These are phyloP conservation scores for Schizochytrium sp. DNA, from an alignment of 108 stramenopile genomes.

Conservation along the genomic window DNA sequence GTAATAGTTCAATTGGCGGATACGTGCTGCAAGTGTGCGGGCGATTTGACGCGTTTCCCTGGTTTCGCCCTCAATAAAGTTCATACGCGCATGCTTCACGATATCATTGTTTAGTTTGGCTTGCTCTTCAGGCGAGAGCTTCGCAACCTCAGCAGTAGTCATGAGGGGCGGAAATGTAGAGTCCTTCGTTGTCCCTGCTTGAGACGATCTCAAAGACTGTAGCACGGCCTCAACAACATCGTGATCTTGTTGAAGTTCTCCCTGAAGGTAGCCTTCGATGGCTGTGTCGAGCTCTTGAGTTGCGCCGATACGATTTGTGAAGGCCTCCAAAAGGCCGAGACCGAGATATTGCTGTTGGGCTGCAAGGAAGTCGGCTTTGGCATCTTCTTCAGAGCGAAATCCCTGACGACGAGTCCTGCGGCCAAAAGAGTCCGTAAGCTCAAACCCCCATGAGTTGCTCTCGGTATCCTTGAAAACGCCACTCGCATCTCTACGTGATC, in stretches of 20 bases:
- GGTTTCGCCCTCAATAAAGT: not conserved
- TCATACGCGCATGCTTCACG: not conserved
- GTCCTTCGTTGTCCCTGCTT: not conserved
- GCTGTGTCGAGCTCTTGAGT: not conserved
- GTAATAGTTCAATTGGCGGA: not conserved
- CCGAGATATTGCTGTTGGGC: not conserved
- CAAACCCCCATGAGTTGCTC: not conserved
- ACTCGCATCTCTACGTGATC: not conserved
- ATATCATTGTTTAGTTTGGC: not conserved
- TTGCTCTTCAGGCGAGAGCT: not conserved
- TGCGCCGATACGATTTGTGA: not conserved
- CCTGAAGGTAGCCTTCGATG: constrained; percentile 22
- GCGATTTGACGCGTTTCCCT: not conserved
- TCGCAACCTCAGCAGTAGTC: not conserved
- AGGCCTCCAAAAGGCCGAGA: not conserved
- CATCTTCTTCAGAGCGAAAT: not conserved
- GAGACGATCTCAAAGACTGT: not conserved
- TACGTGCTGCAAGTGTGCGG: not conserved
- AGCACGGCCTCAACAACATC: not conserved
- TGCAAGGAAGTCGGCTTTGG: not conserved
- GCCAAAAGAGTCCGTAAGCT: not conserved
- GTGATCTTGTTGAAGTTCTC: not conserved
- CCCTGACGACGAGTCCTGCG: not conserved
- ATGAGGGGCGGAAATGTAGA: not conserved
- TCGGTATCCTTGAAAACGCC: not conserved